A percentile compares a stretch with the other conserved stretches of the same genome.
phyloP scores from a whole-genome alignment of 1,284 basidiomycete species.

The Sporisorium sorghi region DNA sequence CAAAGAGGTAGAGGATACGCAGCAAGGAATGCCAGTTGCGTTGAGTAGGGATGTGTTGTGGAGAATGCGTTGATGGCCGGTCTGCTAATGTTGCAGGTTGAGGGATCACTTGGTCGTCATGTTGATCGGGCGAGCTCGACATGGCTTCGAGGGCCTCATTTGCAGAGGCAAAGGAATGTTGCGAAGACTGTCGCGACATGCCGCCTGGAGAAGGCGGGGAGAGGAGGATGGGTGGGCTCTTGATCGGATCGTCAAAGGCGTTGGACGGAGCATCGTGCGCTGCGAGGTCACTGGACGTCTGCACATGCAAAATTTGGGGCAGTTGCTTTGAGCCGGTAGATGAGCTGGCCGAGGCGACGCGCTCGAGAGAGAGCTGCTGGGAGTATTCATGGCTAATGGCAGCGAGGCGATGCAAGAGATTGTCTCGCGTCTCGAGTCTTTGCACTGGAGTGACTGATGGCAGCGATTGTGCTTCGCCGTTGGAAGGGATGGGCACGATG shows the following conservation, averaged over 20 bases:
- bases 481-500: conserved; percentile 24
- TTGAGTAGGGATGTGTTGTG: conserved; percentile 19
- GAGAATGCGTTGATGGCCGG: neutral
- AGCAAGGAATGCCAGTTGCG: conserved; percentile 65
- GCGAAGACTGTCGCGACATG: conserved; percentile 34
- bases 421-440: conserved; percentile 23
- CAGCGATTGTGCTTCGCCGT: neutral
- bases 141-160: conserved; percentile 16
- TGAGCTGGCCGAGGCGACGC: conserved; percentile 15
- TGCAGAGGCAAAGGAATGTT: conserved; percentile 41
- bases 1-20: conserved; percentile 65
- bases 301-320: conserved; percentile 31
- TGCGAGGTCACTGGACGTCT: conserved; percentile 13
- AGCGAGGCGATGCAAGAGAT: conserved; percentile 43
- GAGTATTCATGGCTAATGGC: conserved; percentile 48
- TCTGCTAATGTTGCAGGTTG: neutral
- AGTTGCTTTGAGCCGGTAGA: conserved; percentile 11
- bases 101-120: neutral
- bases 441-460: conserved; percentile 3
- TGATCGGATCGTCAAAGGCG: conserved; percentile 22
- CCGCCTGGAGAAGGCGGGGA: conserved; percentile 50
- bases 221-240: conserved; percentile 48
- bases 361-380: conserved; percentile 41
- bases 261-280: neutral
- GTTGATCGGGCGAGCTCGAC: neutral